Base-by-base conservation (phyloP, 345 rosid genomes). In the Melastoma malabathricum region DNA sequence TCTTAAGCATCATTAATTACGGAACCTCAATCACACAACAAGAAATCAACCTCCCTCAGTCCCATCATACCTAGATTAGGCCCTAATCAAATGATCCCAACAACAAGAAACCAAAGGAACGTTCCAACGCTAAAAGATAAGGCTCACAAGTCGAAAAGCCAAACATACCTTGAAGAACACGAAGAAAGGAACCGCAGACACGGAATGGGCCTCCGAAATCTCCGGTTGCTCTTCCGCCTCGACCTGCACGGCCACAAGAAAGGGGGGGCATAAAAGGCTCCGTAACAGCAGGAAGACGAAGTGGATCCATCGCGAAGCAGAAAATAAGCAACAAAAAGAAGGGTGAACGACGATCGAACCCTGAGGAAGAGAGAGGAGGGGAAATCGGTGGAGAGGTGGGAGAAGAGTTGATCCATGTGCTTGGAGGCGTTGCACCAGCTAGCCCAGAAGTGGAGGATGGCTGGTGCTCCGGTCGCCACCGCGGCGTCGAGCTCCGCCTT, bases 341-440 rank as follows among this genome's bases (percentile, higher is more conserved):
- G 25, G 25, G 25, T 2, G 25, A 22, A 22, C 25, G 25, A 22
- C 25, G 2, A 22, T 22, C 25, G 25, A 50, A 93, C 99, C 86
- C 85, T 76, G 53, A 93, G 74, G 69, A 88, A 93, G 19, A 75
- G 77, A 43, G 79, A 71, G 41, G 64, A 71, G 38, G 99, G 99
- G 74, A 93, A 88, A 70, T 93, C 99, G 15, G 77, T 76, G 49
- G 94, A 78, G 59, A 93, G 97, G 39, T 81, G 94, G 54, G 94
- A 75, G 59, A 93, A 93, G 51, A 88, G 89, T 76, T 81, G 70
- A 76, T 93, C 97, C 99, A 93, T 93, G 60, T 88, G 99, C 74
- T 93, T 93, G 17, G 97, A 93, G n/a, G 99, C 89, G 5, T 85
- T 95, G 51, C 99, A 93, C 99, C 99, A 93, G 1, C 86, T 64